These are phyloP conservation scores for Cryptomeria japonica DNA, from an alignment of 75 land plant genomes.

Conservation along the genomic window DNA sequence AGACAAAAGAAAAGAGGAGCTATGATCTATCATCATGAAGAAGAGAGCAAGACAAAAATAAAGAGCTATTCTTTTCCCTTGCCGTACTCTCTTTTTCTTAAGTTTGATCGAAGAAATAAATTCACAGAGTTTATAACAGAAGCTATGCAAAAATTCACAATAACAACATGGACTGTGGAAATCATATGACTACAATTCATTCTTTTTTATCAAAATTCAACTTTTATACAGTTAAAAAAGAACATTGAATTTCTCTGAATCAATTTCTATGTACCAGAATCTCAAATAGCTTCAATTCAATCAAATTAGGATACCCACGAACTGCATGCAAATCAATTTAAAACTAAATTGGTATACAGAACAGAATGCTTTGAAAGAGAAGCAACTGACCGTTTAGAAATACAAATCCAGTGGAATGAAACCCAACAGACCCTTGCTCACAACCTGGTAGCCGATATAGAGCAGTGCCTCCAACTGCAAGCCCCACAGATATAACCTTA, in stretches of 20 bases:
- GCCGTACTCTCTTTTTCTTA: too few relatives aligned
- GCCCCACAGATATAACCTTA: constrained; percentile 43
- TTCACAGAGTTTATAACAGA: too few relatives aligned
- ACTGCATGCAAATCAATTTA: not conserved
- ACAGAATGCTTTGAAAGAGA: not conserved
- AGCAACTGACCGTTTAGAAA: constrained; percentile 67
- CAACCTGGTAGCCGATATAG: constrained; percentile 51
- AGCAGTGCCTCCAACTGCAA: constrained; percentile 36
- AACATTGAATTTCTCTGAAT: not conserved
- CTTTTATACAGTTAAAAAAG: not conserved
- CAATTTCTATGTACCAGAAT: not conserved
- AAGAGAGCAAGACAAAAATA: too few relatives aligned
- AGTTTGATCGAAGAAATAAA: too few relatives aligned
- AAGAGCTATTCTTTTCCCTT: too few relatives aligned
- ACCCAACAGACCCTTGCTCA: constrained; percentile 74
- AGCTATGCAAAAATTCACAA: too few relatives aligned
- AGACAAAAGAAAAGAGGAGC: too few relatives aligned
- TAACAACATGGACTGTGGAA: too few relatives aligned
- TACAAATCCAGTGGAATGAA: constrained; percentile 74
- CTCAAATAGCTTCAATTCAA: not conserved
- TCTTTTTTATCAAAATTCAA: not conserved
- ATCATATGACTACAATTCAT: too few relatives aligned
- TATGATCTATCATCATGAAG: too few relatives aligned
- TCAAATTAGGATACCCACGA: not conserved
- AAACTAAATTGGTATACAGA: not conserved